Evolutionary conservation across 139 green algal species (phyloP).

Genomic region (Spirogloea muscicola): DNA sequence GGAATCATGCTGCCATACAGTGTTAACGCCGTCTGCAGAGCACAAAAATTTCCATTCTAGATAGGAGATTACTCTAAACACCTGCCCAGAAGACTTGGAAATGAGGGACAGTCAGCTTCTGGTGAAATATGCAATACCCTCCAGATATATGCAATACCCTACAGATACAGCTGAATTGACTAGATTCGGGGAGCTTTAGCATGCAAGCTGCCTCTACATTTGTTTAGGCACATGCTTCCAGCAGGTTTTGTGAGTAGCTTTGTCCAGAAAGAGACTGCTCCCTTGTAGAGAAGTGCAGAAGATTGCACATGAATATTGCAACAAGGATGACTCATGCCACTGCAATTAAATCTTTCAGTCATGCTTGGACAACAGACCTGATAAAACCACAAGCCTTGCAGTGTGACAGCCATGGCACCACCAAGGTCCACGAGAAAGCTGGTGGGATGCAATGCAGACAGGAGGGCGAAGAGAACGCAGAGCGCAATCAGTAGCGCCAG

Average conservation of each 20-base stretch:
- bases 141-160: neutral
- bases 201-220: neutral
- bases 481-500: neutral
- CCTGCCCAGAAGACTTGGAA: neutral
- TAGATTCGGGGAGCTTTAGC: neutral
- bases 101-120: neutral
- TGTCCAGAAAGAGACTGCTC: neutral
- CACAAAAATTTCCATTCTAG: too few relatives aligned
- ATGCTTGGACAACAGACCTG: slow-evolving; percentile 6
- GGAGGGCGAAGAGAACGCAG: neutral
- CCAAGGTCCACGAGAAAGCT: slow-evolving; percentile 19
- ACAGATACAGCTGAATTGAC: neutral
- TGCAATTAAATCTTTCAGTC: too few relatives aligned
- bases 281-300: neutral
- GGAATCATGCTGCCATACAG: slow-evolving; percentile 20
- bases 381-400: slow-evolving; percentile 33
- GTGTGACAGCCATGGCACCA: neutral
- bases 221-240: neutral
- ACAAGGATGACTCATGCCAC: too few relatives aligned
- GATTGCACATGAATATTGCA: neutral
- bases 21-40: slow-evolving; percentile 12
- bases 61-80: neutral
- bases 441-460: neutral
- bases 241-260: too few relatives aligned
- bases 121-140: neutral